Base-by-base conservation (phyloP, 2,329 filamentous ascomycete species). In the Fusarium sublunatum region DNA sequence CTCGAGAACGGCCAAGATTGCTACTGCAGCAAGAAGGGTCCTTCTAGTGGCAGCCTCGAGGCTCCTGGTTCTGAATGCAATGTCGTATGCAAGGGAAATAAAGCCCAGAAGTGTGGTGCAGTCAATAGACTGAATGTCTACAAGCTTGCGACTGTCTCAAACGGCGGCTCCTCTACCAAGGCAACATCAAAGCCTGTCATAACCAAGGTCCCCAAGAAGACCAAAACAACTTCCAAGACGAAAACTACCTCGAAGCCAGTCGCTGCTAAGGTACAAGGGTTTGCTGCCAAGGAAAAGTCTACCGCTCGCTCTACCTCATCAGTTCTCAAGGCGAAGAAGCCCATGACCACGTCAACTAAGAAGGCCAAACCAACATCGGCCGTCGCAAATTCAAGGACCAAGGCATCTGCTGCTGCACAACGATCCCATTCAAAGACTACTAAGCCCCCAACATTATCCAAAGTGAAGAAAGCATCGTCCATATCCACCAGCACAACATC, bases 1-100 rank as follows among this genome's bases (percentile, higher is more conserved):
- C 15, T 69, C 5, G 53, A 69, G 36, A 54, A 58, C 13, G 63
- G 66, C 0, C 43, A 59, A 7, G 52, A 65, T 12, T 69, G 66
- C 39, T 69, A 63, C 44, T 69, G 66, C n/a, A 54, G 52, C 12
- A 58, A 51, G 10, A 46, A 44, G 5, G 66, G 51, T 0, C 66
- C 66, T 0, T 54, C 57, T 0, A 49, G 51, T 9, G 66, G 66
- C 2, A 69, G 66, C 8, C 28, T 46, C n/a, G 65, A 64, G 29
- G 54, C 41, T 4, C 34, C 51, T 1, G 47, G 50, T 11, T 54
- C 61, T 5, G 31, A 63, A 10, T 69, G 66, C 8, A 51, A 29
- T 9, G 40, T 65, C n/a, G 1, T 22, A 12, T 69, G 66, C 43
- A 61, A 53, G 11, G 66, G 66, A 2, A 44, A 69, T 7, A 57